Base-by-base conservation (phyloP, 805 yeast genomes). In the Saccharomycopsis schoenii region DNA sequence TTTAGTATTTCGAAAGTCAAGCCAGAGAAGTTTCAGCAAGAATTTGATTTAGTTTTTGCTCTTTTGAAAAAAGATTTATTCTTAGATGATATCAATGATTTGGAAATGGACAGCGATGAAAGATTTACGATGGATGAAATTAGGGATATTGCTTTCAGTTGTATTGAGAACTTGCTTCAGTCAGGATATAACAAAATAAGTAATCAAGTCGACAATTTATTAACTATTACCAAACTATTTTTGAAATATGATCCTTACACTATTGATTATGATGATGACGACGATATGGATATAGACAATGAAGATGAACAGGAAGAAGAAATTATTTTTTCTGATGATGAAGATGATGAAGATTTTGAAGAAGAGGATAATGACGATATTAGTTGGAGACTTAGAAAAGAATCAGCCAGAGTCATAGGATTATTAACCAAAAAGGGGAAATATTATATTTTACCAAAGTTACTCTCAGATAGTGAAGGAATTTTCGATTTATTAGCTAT, bases 301-400 rank as follows among this genome's bases (percentile, higher is more conserved):
- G 54, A 57, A 29, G 12, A 2, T 37, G 58, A 55, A 36, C 56
- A 42, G 34, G 64, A 62, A 8, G 62, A 57, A 29, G 62, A 59
- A 47, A 42, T 51, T 17, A 39, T 52, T 17, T 61, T 61, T 17
- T 58, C 61, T 17, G 63, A 61, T 41, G 62, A 59, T 24, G 58
- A 58, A 15, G 56, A 51, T 4, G 37, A 60, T 39, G 55, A 50
- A 12, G 61, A 62, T 19, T 47, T 47, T 47, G 63, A 54, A 41
- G 61, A 57, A 9, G 62, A 55, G 9, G 59, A 34, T 17, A 54
- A 60, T 37, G 64, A 60, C 24, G 65, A 60, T 42, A 51, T 62
- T 11, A 61, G 64, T 55, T 63, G 62, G 62, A 34, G 62, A 34
- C 39, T 63, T 17, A 56, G 65, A 52, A 63, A 61, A 40, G 39